Conservation (phyloP, 805 yeast genomes). For the Candida ovalis region DNA sequence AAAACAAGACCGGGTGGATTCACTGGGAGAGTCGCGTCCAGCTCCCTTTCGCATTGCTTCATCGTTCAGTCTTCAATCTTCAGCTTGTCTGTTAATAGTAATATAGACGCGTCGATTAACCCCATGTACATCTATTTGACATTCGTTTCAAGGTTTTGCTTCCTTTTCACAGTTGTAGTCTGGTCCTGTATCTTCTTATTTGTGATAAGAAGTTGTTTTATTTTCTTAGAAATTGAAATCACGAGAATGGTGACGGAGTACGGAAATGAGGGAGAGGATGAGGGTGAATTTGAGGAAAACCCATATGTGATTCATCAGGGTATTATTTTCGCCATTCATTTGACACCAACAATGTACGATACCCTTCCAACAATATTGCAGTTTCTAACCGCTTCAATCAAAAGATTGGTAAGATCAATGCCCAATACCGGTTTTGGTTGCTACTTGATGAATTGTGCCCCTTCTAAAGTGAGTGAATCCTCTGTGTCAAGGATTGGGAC, state of each 20-base stretch:
- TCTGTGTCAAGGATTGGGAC: background rate
- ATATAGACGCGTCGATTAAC: slow-evolving; percentile 4
- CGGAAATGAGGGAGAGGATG: too few relatives aligned
- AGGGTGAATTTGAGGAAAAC: background rate
- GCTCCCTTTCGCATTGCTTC: too few relatives aligned
- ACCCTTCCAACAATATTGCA: slow-evolving; percentile 43
- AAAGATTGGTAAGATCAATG: slow-evolving; percentile 58
- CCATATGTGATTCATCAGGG: slow-evolving; percentile 56
- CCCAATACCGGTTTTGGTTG: slow-evolving; percentile 77
- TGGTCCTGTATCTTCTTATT: too few relatives aligned
- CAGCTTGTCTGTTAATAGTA: background rate
- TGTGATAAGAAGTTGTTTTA: too few relatives aligned
- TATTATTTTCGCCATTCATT: slow-evolving; percentile 57
- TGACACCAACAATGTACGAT: slow-evolving; percentile 44
- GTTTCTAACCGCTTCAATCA: slow-evolving; percentile 57
- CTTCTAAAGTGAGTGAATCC: slow-evolving; percentile 6
- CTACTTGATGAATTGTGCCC: slow-evolving; percentile 49
- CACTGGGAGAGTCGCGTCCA: background rate
- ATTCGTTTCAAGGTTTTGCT: too few relatives aligned
- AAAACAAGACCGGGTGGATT: too few relatives aligned
- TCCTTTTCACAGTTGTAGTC: too few relatives aligned
- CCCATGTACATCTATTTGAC: too few relatives aligned
- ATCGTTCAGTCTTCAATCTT: too few relatives aligned
- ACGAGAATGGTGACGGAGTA: too few relatives aligned
- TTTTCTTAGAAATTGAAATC: too few relatives aligned